A percentile compares a stretch with the other conserved stretches of the same genome.
Conservation (phyloP, 257 asterid genomes). For the Forsythia viridissima region DNA sequence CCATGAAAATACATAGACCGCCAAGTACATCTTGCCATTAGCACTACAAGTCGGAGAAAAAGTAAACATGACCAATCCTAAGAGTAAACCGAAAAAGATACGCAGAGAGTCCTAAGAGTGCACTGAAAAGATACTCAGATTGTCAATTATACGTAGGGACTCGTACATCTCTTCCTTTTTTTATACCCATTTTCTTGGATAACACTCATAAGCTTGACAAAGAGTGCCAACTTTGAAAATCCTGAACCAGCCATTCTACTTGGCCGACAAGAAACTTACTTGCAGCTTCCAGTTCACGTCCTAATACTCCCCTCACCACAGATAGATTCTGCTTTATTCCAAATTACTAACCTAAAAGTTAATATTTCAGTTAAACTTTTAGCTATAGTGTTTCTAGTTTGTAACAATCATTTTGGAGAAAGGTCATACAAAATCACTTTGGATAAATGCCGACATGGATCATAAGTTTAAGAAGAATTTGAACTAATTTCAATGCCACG, state of each 20-base stretch:
- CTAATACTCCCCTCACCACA: not conserved
- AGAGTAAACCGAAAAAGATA: not conserved
- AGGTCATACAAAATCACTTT: not conserved
- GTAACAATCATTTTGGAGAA: slow-evolving; percentile 8
- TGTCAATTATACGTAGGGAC: no score
- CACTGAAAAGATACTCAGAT: not conserved
- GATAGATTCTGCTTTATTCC: not conserved
- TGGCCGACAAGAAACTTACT: not conserved
- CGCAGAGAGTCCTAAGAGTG: not conserved
- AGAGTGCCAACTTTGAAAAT: not conserved
- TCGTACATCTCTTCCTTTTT: not conserved
- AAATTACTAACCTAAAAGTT: not conserved
- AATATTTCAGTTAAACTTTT: not conserved
- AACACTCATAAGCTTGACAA: not conserved
- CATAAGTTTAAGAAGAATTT: not conserved
- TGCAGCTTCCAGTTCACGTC: not conserved
- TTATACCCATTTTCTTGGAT: not conserved
- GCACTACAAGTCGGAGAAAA: not conserved
- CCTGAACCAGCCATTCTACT: not conserved
- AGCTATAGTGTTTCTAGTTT: not conserved
- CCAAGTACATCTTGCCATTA: not conserved
- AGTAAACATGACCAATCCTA: not conserved
- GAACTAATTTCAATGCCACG: not conserved
- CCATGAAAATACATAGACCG: not conserved
- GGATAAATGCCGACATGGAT: not conserved